Evolutionary conservation across 75 land plant species (phyloP).

Genomic region (Larix kaempferi): DNA sequence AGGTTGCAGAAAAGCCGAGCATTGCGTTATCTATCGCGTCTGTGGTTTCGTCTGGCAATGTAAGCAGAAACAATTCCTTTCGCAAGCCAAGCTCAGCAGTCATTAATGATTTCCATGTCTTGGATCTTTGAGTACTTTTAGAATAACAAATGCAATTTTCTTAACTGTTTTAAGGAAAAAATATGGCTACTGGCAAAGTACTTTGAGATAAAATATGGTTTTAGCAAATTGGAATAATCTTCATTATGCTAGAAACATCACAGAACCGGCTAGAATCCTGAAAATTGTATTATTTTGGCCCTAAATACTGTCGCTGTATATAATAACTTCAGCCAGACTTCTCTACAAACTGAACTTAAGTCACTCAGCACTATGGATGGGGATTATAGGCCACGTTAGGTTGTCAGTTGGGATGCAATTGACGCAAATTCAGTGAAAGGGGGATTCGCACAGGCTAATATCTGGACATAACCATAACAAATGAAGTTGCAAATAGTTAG

Average conservation of each 20-base stretch:
- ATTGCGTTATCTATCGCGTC: conserved; percentile 81
- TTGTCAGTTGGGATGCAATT: not conserved
- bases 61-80: conserved; percentile 17
- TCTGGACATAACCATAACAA: too few relatives aligned
- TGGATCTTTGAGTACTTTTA: not conserved
- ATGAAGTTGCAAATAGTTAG: too few relatives aligned
- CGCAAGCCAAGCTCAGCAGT: too few relatives aligned
- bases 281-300: not conserved
- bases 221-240: not conserved
- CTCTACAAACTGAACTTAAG: not conserved
- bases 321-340: not conserved
- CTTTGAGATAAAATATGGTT: not conserved
- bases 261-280: not conserved
- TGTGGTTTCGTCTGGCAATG: conserved; percentile 73
- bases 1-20: conserved; percentile 99
- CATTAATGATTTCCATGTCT: not conserved
- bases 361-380: not conserved
- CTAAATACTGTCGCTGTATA: not conserved
- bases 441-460: too few relatives aligned
- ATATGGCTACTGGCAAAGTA: not conserved
- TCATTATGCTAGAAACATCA: not conserved
- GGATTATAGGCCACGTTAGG: not conserved
- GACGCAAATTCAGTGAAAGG: too few relatives aligned
- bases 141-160: not conserved
- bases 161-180: not conserved